Conservation (phyloP, 2,329 filamentous ascomycete genomes). For the Neopestalotiopsis clavispora region DNA sequence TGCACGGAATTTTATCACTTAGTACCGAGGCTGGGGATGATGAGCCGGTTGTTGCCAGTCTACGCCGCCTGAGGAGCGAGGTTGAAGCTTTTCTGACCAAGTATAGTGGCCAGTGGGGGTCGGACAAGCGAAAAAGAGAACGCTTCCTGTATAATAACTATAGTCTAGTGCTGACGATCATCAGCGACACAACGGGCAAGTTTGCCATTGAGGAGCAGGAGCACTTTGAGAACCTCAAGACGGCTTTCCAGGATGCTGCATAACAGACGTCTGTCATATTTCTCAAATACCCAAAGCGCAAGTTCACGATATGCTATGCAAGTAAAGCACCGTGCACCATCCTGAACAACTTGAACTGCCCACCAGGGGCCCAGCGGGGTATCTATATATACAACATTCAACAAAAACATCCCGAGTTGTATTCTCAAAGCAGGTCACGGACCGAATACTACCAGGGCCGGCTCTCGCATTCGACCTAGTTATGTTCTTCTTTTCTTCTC, state of each 20-base stretch:
- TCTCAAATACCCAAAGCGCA: too few species aligned
- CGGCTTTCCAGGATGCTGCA: constrained; percentile 56
- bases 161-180: constrained; percentile 90
- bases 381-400: too few species aligned
- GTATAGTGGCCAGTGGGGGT: constrained; percentile 73
- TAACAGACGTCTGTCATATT: constrained; percentile 15
- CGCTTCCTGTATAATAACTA: constrained; percentile 97
- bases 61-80: constrained; percentile 78
- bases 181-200: constrained; percentile 77
- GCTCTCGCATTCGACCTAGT: background rate
- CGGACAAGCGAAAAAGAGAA: constrained; percentile 79
- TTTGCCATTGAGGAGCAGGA: constrained; percentile 75
- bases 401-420: too few species aligned
- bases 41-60: constrained; percentile 84
- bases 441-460: background rate
- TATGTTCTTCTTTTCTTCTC: constrained; percentile 18
- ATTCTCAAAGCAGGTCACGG: too few species aligned
- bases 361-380: too few species aligned
- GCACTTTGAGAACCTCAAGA: constrained; percentile 73
- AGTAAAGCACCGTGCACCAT: too few species aligned
- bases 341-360: too few species aligned
- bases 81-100: constrained; percentile 83
- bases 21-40: constrained; percentile 93
- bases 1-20: constrained; percentile 82
- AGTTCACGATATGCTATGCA: too few species aligned